Conservation (phyloP, 2,329 filamentous ascomycete genomes). For the Aspergillus neoniger region DNA sequence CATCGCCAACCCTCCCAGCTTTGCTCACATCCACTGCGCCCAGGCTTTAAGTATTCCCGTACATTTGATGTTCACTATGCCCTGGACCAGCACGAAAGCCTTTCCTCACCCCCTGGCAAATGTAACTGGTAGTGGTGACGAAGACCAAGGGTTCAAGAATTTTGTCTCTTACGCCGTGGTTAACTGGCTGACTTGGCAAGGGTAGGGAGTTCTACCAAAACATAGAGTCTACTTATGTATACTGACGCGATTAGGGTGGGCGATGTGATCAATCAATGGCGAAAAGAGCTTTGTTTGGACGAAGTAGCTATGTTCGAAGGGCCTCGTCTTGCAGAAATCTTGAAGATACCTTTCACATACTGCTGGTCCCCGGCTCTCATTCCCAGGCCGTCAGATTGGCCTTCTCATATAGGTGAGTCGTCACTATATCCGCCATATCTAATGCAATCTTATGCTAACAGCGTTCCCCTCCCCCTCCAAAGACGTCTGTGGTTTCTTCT, state of each 20-base stretch:
- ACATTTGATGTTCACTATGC: conserved; percentile 25
- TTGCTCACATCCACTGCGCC: conserved; percentile 41
- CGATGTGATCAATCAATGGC: conserved; percentile 2
- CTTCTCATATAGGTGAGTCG: background rate
- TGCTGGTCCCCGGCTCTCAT: background rate
- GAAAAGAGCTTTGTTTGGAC: background rate
- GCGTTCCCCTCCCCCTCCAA: no score
- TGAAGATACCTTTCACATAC: conserved; percentile 4
- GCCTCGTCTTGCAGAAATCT: background rate
- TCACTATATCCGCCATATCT: background rate
- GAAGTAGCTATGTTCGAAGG: background rate
- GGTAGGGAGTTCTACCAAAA: background rate
- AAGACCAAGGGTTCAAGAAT: background rate
- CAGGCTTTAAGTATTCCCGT: conserved; percentile 38
- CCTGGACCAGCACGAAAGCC: background rate
- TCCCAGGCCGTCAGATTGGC: conserved; percentile 2
- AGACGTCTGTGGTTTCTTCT: background rate
- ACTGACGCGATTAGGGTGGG: background rate
- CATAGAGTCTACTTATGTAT: no score
- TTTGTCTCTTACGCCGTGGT: background rate
- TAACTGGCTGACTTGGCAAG: conserved; percentile 3
- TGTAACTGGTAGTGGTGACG: background rate
- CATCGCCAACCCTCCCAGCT: conserved; percentile 43
- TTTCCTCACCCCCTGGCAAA: conserved; percentile 7
- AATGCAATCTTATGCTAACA: background rate